These are phyloP conservation scores for Aspergillus nanangensis DNA, from an alignment of 495 filamentous ascomycete species.

Conservation along the genomic window DNA sequence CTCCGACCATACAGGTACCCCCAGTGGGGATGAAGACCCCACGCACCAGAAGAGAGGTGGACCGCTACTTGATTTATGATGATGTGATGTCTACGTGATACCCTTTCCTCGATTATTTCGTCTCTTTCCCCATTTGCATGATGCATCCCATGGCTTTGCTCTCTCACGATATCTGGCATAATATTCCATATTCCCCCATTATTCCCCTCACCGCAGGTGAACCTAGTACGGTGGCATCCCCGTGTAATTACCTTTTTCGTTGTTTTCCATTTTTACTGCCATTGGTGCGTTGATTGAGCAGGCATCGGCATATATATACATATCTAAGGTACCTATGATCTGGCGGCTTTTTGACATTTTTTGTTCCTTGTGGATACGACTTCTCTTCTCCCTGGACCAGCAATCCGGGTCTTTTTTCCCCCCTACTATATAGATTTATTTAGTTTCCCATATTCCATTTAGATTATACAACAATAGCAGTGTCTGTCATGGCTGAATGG, in stretches of 20 bases:
- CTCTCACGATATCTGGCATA: no score
- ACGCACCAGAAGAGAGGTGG: constrained; percentile 14
- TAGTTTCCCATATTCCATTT: not conserved
- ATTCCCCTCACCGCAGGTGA: no score
- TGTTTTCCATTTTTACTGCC: constrained; percentile 9
- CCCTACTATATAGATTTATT: constrained; percentile 27
- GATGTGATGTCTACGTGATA: constrained; percentile 24
- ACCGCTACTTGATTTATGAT: constrained; percentile 15
- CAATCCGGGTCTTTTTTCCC: not conserved
- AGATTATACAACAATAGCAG: not conserved
- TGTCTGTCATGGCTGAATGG: no score
- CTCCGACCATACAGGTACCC: constrained; percentile 7
- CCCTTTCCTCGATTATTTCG: constrained; percentile 15
- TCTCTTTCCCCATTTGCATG: constrained; percentile 10
- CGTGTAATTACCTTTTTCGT: constrained; percentile 29
- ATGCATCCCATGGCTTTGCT: constrained; percentile 3
- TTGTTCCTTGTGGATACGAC: constrained; percentile 23
- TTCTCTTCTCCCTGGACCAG: constrained; percentile 5
- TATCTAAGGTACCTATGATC: no score
- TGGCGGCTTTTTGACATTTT: constrained; percentile 19
- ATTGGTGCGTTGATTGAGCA: constrained; percentile 1
- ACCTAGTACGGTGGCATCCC: no score
- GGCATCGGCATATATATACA: constrained; percentile 14
- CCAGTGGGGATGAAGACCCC: constrained; percentile 11
- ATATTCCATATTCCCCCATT: constrained; percentile 15